A percentile compares a stretch with the other conserved stretches of the same genome.
Conservation (phyloP, 192 early-diverging fungal genomes). For the Pilaira anomala region DNA sequence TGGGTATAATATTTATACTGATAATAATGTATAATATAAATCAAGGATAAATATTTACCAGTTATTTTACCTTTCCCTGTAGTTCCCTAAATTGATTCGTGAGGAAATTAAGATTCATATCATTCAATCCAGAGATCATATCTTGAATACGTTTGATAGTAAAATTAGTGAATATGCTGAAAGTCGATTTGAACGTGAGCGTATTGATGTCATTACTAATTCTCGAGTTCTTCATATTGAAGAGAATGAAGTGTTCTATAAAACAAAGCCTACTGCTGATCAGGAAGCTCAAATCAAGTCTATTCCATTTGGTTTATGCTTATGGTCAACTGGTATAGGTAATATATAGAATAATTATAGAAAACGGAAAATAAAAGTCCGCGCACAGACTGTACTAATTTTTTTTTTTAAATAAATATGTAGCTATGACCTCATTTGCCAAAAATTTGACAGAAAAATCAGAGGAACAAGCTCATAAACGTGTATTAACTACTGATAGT, state of each 20-base stretch:
- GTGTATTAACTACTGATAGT: conserved; percentile 59
- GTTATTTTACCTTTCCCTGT: conserved; percentile 13
- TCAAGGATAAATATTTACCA: background rate
- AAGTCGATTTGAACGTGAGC: conserved; percentile 57
- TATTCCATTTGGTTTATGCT: conserved; percentile 46
- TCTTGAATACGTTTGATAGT: conserved; percentile 68
- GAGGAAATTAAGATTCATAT: conserved; percentile 56
- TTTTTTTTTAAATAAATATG: background rate
- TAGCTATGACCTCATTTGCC: conserved; percentile 56
- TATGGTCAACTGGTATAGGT: conserved; percentile 61
- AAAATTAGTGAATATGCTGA: conserved; percentile 67
- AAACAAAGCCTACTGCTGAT: conserved; percentile 42
- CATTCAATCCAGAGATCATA: conserved; percentile 68
- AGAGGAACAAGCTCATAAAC: conserved; percentile 50
- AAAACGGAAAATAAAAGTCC: too few relatives aligned
- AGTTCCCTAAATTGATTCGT: conserved; percentile 62
- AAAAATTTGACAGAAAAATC: conserved; percentile 47
- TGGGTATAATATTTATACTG: conserved; percentile 39
- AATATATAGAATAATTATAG: background rate
- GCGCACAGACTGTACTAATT: conserved; percentile 15
- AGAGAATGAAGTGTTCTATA: conserved; percentile 51
- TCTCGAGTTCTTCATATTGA: conserved; percentile 62
- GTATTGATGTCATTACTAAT: conserved; percentile 66
- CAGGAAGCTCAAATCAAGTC: conserved; percentile 21
- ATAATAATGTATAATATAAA: background rate